Base-by-base conservation (phyloP, 441 rosid genomes). In the Cnidoscolus chayamansa region DNA sequence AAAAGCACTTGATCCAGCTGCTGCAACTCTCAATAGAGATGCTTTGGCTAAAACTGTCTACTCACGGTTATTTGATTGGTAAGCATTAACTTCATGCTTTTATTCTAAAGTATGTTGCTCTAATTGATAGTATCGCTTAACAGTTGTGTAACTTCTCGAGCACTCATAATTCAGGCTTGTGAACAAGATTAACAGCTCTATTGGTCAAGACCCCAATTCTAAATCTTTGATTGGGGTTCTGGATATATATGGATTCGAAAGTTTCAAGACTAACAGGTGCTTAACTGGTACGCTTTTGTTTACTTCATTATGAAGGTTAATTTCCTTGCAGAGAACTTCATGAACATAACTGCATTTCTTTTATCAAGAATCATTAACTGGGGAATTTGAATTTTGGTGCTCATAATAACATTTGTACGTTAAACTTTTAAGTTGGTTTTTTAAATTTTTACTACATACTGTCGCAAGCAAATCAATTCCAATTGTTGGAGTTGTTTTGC, bases 231-330 rank as follows among this genome's bases (percentile, higher is more conserved):
- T 95, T 70, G 99, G 99, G 65, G 96, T 95, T 80, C 93, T 93
- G 74, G 78, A 75, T 66, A 75, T 75, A 19, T 75, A 75, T 64
- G 78, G 78, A 70, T 75, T 75, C 1, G 78, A 75, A 63, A 75
- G 78, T 93, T 95, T 94, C 89, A 89, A 94, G 92, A 89, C 97
- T 88, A 94, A 92, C 97, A 91, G 96, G 99, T 94, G 98, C 93
- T 87, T 88, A 85, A 82, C 90, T 72, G 97, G 95, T 94, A 92
- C 60, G 94, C 96, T 81, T 86, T 91, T 90, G 86, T 84, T 82
- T 90, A 86, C 84, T 76, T 83, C 82, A 80, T 76, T 65, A 55
- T 67, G 62, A 75, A 74, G 63, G 76, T 71, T 71, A 80, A 71
- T 73, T 81, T 75, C 17, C 77, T 81, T 78, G 67, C 66, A 74